Base-by-base conservation (phyloP, 108 stramenopile species). In the Conticribra guillardii region DNA sequence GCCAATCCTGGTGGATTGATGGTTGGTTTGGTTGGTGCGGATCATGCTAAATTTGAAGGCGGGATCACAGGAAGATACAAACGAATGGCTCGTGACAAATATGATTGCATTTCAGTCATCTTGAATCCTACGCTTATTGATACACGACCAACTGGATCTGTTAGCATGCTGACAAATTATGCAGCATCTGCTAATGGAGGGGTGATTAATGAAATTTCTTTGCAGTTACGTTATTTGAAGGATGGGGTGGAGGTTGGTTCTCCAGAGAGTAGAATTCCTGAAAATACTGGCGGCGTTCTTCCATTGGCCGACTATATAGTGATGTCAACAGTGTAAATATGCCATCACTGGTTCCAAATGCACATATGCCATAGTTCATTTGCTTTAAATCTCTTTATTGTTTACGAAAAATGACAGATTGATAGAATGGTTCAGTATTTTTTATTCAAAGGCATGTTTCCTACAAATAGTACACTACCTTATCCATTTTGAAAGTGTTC, bases 121-220 rank as follows among this genome's bases (percentile, higher is more conserved):
- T 54, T 90, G 33, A 90, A 90, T 69, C 89, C 89, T 8, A 77
- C 89, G 0, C 56, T 87, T 46, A 86, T 90, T 61, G 89, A 90
- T 65, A 84, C 87, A 17, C 69, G 79, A 46, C 87, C 89, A n/a
- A 81, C 81, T 23, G 89, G 89, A 18, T 69, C 68, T 23, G 67
- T 74, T 3, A 68, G 67, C n/a, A 69, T 69, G 59, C 15, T 53
- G 52, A 68, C 33, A 4, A 69, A 69, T 63, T 21, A 30, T 34
- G 67, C 81, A 22, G 72, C 76, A 15, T 74, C 74, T 18, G 56
- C 68, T 1, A 45, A 58, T 33, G 68, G 48, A 37, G 74, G 85
- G 28, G 66, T 49, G 37, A 79, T 85, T 18, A 79, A 85, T 27
- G 24, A 58, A 19, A 61, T 90, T 32, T 87, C 84, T 0, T 68